phyloP scores from a whole-genome alignment of 768 basidiomycete genomes.

The Tylopilus rubrobrunneus region DNA sequence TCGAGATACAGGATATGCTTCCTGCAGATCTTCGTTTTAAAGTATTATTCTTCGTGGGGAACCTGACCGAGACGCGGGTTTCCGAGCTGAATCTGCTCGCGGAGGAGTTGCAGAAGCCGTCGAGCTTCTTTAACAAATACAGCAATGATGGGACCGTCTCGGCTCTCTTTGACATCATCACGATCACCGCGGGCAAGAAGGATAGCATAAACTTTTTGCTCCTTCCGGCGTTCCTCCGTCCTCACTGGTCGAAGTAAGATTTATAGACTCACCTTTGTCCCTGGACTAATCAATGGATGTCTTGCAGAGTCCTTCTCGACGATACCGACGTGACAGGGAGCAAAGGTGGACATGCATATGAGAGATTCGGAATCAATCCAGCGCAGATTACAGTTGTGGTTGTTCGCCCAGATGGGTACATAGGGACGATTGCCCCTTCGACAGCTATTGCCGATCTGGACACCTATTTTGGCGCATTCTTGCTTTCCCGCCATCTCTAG shows the following conservation, averaged over 20 bases:
- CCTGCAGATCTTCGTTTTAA: background rate
- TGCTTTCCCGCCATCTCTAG: slow-evolving; percentile 11
- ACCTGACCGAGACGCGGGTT: background rate
- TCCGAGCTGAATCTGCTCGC: background rate
- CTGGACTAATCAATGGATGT: background rate
- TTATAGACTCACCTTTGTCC: background rate
- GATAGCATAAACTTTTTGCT: background rate
- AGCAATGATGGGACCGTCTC: background rate
- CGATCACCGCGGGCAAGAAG: background rate
- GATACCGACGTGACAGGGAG: slow-evolving; percentile 29
- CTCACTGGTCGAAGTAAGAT: slow-evolving; percentile 3
- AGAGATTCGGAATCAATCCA: slow-evolving; percentile 29
- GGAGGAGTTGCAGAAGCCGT: background rate
- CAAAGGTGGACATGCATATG: slow-evolving; percentile 31
- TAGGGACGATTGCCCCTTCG: slow-evolving; percentile 30
- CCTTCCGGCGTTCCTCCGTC: slow-evolving; percentile 3
- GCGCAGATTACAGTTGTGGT: slow-evolving; percentile 31
- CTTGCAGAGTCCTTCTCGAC: slow-evolving; percentile 29
- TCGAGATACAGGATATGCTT: slow-evolving; percentile 1
- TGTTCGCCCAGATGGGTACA: slow-evolving; percentile 37
- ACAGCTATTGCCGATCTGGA: slow-evolving; percentile 33
- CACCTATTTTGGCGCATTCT: slow-evolving; percentile 48
- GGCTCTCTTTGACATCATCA: background rate
- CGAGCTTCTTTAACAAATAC: background rate
- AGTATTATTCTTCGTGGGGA: background rate